Evolutionary conservation across 805 yeast species (phyloP), one percentile per base, ranked within the genome.

Genomic region (Candida easanensis): DNA sequence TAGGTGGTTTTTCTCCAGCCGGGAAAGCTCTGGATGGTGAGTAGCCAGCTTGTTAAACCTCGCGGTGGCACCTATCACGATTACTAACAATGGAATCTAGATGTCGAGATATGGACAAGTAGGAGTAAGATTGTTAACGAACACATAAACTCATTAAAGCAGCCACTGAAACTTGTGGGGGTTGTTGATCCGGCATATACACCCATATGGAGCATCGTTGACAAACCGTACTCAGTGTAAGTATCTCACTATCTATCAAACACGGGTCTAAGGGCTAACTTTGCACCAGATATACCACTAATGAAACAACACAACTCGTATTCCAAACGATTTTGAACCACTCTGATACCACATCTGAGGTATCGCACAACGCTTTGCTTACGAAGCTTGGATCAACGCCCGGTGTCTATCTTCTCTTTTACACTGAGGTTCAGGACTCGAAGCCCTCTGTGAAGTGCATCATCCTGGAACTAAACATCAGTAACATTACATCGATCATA

Each of bases 191-290:
- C 58, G 1, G 16, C 33, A 1, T 49, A 25, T 21, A 53, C 59
- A 5, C 62, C 62, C 1, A 20, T 57, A 0, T 58, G 62, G 62
- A 34, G 58, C 16, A 54, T 58, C 3, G 45, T 57, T 4, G 61
- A 57, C 23, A 56, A 57, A 36, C 58, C 61, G 7, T 57, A 58
- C 30, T 45, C 48, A 21, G 55, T 58, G 59, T 56, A 25, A 48
- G 58, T 54, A 18, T n/a, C 16, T 19, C 26, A 18, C 17, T 23
- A 3, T 16, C 18, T 22, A 10, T 22, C 10, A 26, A 26, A n/a
- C n/a, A n/a, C n/a, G n/a, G n/a, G n/a, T n/a, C n/a, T 16, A 5
- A 11, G 15, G 27, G 41, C 46, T 39, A 28, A 42, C 41, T 15
- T 4, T 14, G n/a, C 3, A 9, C 15, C 27, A 56, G 61, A 2